Conservation (phyloP, 2,329 filamentous ascomycete species). For the Clarireedia hainanense region DNA sequence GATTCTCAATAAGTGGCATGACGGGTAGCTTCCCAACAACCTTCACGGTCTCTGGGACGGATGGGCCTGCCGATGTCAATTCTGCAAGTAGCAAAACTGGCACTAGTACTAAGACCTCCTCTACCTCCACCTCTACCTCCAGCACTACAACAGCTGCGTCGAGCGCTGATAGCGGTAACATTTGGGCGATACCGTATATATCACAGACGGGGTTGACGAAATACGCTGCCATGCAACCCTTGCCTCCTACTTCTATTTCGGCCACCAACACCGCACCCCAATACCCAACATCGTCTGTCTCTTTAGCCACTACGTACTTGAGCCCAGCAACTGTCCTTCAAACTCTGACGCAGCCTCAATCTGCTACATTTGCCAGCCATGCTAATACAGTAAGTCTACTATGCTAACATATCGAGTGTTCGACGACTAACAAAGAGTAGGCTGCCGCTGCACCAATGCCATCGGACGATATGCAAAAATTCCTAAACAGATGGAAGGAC, state of each 20-base stretch:
- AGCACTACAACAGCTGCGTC: conserved; percentile 6
- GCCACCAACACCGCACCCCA: conserved; percentile 31
- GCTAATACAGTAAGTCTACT: conserved; percentile 30
- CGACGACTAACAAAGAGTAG: conserved; percentile 17
- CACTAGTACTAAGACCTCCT: background rate
- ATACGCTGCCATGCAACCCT: conserved; percentile 35
- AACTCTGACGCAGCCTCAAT: conserved; percentile 31
- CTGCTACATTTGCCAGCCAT: conserved; percentile 29
- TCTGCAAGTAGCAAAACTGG: conserved; percentile 7
- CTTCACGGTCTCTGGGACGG: conserved; percentile 31
- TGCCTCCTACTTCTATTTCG: conserved; percentile 32
- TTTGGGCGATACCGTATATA: conserved; percentile 28
- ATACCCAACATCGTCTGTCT: conserved; percentile 31
- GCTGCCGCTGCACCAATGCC: conserved; percentile 27
- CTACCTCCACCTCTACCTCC: background rate
- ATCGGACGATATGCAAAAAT: conserved; percentile 30
- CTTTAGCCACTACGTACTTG: conserved; percentile 29
- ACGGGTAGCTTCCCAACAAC: conserved; percentile 45
- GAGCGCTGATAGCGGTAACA: conserved; percentile 13
- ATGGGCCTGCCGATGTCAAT: conserved; percentile 28
- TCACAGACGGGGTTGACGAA: conserved; percentile 31
- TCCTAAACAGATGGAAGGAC: conserved; percentile 33
- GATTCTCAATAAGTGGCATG: conserved; percentile 60
- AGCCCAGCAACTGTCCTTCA: conserved; percentile 26
- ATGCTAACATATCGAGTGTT: background rate